phyloP scores from a whole-genome alignment of 495 filamentous ascomycete species.

The Tuber brumale region DNA sequence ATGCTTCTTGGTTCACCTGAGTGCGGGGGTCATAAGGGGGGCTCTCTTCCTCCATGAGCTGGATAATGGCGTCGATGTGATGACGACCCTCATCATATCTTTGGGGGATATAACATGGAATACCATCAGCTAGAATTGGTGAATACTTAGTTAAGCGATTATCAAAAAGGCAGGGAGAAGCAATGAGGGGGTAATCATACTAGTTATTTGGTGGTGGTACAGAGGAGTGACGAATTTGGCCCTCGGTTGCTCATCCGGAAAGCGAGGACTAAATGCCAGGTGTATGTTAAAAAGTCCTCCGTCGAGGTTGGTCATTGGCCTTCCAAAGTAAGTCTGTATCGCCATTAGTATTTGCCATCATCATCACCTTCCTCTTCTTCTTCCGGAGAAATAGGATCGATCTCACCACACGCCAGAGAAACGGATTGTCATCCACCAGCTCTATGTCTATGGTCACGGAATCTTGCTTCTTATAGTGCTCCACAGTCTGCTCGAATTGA shows the following conservation, averaged over 20 bases:
- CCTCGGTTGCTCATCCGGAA: slow-evolving; percentile 86
- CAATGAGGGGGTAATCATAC: slow-evolving; percentile 18
- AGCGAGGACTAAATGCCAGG: slow-evolving; percentile 75
- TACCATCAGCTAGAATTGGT: slow-evolving; percentile 50
- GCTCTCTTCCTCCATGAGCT: slow-evolving; percentile 73
- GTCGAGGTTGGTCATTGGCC: slow-evolving; percentile 87
- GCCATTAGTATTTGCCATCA: not conserved
- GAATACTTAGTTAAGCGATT: slow-evolving; percentile 7
- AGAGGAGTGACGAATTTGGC: slow-evolving; percentile 71
- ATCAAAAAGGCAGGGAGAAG: not conserved
- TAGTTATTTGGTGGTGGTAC: slow-evolving; percentile 85
- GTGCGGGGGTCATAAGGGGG: slow-evolving; percentile 88
- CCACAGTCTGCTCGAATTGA: slow-evolving; percentile 76
- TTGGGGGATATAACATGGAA: slow-evolving; percentile 73
- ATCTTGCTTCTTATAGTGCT: slow-evolving; percentile 62
- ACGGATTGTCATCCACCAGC: slow-evolving; percentile 67
- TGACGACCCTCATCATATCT: slow-evolving; percentile 70
- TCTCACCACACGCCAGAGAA: slow-evolving; percentile 52
- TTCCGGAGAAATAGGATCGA: slow-evolving; percentile 50
- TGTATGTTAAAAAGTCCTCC: slow-evolving; percentile 81
- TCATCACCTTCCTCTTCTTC: too few relatives aligned
- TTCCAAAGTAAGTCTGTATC: slow-evolving; percentile 71
- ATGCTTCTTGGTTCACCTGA: slow-evolving; percentile 78
- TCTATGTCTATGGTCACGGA: slow-evolving; percentile 65
- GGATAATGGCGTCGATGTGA: slow-evolving; percentile 81